These are phyloP conservation scores for Cupressus sempervirens DNA, from an alignment of 75 land plant genomes.

Conservation along the genomic window DNA sequence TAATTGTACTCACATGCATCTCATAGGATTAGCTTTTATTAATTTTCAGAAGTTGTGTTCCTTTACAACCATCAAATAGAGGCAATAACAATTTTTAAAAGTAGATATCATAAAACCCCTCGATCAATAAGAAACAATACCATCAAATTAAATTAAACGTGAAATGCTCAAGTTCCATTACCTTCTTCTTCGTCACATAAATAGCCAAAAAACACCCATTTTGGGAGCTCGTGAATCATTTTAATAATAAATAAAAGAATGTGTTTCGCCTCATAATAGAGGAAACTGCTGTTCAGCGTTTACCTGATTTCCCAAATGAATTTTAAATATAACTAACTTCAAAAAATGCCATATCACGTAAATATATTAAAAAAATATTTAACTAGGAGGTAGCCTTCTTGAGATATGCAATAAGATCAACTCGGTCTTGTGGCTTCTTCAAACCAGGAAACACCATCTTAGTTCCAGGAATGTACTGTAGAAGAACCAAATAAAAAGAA, in stretches of 20 bases:
- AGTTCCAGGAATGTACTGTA: constrained; percentile 82
- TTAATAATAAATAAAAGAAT: background rate
- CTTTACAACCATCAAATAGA: too few species aligned
- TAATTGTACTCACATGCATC: too few species aligned
- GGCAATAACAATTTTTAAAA: too few species aligned
- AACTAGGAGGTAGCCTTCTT: constrained; percentile 43
- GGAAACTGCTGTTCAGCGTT: background rate
- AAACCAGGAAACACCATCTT: constrained; percentile 89
- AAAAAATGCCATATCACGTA: background rate
- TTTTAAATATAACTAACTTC: background rate
- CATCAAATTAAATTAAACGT: background rate
- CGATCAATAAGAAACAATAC: too few species aligned
- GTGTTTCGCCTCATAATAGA: background rate
- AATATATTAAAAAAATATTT: background rate
- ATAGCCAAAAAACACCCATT: background rate
- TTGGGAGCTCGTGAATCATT: background rate
- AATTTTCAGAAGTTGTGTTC: too few species aligned
- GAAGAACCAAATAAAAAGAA: constrained; percentile 3
- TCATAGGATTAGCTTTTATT: too few species aligned
- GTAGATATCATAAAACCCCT: too few species aligned
- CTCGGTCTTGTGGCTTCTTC: constrained; percentile 85
- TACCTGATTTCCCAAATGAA: background rate
- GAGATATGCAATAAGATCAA: constrained; percentile 71
- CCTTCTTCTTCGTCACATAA: background rate
- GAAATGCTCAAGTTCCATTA: background rate